These are phyloP conservation scores for Ogataea zsoltii DNA, from an alignment of 805 yeast genomes.

Conservation along the genomic window DNA sequence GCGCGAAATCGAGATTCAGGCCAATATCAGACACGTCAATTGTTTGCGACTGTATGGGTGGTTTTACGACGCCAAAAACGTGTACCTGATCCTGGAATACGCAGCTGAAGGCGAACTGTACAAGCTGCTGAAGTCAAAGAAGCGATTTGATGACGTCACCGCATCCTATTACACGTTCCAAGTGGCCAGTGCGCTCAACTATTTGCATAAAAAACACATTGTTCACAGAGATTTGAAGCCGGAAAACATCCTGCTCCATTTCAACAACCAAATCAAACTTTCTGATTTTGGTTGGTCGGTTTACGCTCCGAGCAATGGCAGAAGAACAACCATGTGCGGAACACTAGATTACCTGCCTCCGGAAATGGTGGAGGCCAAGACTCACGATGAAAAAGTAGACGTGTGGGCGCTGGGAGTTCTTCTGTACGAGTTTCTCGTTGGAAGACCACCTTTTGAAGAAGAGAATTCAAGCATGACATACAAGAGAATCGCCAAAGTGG, in stretches of 20 bases:
- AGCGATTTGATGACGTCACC: constrained; percentile 67
- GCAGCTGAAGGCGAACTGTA: constrained; percentile 87
- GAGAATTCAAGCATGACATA: constrained; percentile 75
- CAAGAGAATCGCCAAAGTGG: constrained; percentile 75
- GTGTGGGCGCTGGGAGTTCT: constrained; percentile 92
- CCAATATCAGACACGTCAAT: constrained; percentile 74
- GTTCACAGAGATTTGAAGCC: constrained; percentile 95
- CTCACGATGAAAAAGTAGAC: constrained; percentile 78
- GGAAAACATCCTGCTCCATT: constrained; percentile 80
- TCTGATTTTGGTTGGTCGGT: constrained; percentile 98
- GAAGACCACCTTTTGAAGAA: constrained; percentile 92
- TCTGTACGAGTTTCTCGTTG: constrained; percentile 82
- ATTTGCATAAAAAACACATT: constrained; percentile 76
- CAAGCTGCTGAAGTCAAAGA: constrained; percentile 62
- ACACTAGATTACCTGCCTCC: constrained; percentile 95
- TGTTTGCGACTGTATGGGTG: constrained; percentile 81
- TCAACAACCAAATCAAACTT: constrained; percentile 74
- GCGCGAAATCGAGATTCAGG: constrained; percentile 90
- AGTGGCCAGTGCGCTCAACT: constrained; percentile 74
- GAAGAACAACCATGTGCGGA: constrained; percentile 86
- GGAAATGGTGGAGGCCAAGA: constrained; percentile 84
- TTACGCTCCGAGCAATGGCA: constrained; percentile 49
- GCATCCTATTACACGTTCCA: constrained; percentile 84
- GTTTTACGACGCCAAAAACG: constrained; percentile 78
- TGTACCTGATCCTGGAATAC: constrained; percentile 82